Conservation (phyloP, 192 early-diverging fungal genomes). For the Pilaira anomala region DNA sequence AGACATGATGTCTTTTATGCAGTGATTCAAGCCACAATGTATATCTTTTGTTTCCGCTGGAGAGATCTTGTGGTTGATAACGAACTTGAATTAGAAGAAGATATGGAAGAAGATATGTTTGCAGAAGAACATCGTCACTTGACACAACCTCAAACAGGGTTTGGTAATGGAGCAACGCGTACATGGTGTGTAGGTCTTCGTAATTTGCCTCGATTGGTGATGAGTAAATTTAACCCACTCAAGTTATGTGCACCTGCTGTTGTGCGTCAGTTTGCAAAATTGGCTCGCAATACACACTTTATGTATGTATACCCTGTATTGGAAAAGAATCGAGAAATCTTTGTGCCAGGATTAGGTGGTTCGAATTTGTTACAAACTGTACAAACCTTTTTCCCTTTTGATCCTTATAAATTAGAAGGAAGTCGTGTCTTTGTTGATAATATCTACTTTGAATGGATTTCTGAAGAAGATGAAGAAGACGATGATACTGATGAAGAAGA, state of each 20-base stretch:
- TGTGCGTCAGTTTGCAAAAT: slow-evolving; percentile 81
- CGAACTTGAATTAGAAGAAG: slow-evolving; percentile 21
- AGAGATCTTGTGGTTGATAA: slow-evolving; percentile 61
- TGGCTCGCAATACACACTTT: slow-evolving; percentile 76
- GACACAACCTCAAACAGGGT: slow-evolving; percentile 2
- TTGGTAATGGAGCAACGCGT: slow-evolving; percentile 10
- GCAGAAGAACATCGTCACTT: not conserved
- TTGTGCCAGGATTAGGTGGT: slow-evolving; percentile 27
- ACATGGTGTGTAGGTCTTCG: slow-evolving; percentile 64
- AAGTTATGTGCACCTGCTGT: slow-evolving; percentile 76
- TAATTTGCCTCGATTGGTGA: slow-evolving; percentile 70
- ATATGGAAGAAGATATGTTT: slow-evolving; percentile 7
- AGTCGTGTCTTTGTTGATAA: slow-evolving; percentile 65
- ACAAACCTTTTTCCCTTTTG: slow-evolving; percentile 89
- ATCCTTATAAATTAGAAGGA: slow-evolving; percentile 77
- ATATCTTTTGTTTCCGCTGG: slow-evolving; percentile 96
- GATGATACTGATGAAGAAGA: slow-evolving; percentile 44
- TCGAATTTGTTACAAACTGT: slow-evolving; percentile 32
- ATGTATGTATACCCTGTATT: slow-evolving; percentile 83
- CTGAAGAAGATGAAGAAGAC: slow-evolving; percentile 53
- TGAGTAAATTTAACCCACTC: slow-evolving; percentile 77
- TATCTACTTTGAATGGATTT: slow-evolving; percentile 82
- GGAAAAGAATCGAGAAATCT: slow-evolving; percentile 56
- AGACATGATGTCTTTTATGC: slow-evolving; percentile 82
- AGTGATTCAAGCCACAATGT: slow-evolving; percentile 83